Evolutionary conservation across 106 monocot genomes (phyloP).

Genomic region (Dactylorhiza incarnata): DNA sequence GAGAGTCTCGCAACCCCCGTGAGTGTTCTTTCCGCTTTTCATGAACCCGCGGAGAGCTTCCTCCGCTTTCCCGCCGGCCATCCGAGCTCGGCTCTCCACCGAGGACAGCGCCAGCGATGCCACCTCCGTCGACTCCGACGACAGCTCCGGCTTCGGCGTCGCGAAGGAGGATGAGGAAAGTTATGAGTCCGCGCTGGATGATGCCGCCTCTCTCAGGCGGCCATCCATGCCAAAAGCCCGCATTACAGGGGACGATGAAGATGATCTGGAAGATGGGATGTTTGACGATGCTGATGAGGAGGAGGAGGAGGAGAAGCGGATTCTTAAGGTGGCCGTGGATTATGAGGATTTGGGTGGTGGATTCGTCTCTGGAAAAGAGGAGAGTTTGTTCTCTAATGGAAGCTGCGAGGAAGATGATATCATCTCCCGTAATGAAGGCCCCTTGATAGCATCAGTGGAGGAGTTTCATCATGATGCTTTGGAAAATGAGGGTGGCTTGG

Average conservation of each 20-base stretch:
- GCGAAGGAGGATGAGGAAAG: background rate
- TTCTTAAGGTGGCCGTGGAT: background rate
- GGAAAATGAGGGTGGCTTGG: too few relatives aligned
- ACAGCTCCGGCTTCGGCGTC: background rate
- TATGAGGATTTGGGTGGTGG: too few relatives aligned
- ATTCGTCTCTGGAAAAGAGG: too few relatives aligned
- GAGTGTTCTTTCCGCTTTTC: background rate
- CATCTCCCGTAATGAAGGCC: background rate
- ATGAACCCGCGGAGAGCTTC: background rate
- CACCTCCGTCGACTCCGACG: background rate
- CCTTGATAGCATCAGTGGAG: background rate
- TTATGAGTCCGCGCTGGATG: background rate
- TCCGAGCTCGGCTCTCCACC: constrained; percentile 3
- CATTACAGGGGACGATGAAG: background rate
- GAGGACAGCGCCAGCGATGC: constrained; percentile 5
- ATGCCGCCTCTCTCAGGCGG: background rate
- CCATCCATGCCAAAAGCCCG: background rate
- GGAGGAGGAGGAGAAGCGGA: background rate
- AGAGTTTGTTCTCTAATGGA: too few relatives aligned
- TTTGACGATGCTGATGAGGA: background rate
- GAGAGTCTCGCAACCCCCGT: background rate
- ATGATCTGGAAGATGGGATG: background rate
- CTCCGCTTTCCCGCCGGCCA: background rate
- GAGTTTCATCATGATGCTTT: background rate
- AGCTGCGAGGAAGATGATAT: too few relatives aligned